Evolutionary conservation across 2,329 filamentous ascomycete species (phyloP), one percentile per base, ranked within the genome.

Genomic region (Achaetomium macrosporum): DNA sequence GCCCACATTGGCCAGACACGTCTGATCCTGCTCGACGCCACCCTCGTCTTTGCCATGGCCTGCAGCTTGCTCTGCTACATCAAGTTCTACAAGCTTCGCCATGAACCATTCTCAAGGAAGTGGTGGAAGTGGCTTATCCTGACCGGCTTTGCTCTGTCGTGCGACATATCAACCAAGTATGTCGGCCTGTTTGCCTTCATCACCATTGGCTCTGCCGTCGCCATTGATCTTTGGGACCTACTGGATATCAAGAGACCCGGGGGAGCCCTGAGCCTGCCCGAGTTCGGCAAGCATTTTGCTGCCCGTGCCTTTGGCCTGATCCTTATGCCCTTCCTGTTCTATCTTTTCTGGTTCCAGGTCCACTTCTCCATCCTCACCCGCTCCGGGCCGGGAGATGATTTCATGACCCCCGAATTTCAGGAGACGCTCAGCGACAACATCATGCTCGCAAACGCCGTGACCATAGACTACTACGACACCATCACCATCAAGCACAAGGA

Each of bases 61-160:
- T 85, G 93, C 71, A 96, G 90, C 70, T 78, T 99, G 52, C 78
- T 96, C 52, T 90, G 82, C 76, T 99, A 99, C 72, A 87, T 99
- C 72, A 90, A 91, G 63, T 99, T 97, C 74, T 97, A 97, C 77
- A 99, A 97, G 79, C 76, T 92, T 61, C 83, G 93, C 62, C 91
- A 97, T 64, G 79, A 84, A 59, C 80, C 93, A 3, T 99, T 99
- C 69, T 83, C 87, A 55, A 83, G 90, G 57, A 97, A 99, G 74
- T 99, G 93, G 93, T 99, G 93, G 93, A 99, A 99, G 73, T 99
- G 93, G 93, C 81, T 99, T 55, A 83, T 99, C 57, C 73, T 97
- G 64, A 99, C 93, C 8, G 93, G 93, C 55, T 92, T 99, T 68
- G 86, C 86, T 56, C 80, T 99, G 68, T 96, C 91, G 68, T 97